Conservation (phyloP, 805 yeast genomes). For the Lipomyces spencermartinsiae region DNA sequence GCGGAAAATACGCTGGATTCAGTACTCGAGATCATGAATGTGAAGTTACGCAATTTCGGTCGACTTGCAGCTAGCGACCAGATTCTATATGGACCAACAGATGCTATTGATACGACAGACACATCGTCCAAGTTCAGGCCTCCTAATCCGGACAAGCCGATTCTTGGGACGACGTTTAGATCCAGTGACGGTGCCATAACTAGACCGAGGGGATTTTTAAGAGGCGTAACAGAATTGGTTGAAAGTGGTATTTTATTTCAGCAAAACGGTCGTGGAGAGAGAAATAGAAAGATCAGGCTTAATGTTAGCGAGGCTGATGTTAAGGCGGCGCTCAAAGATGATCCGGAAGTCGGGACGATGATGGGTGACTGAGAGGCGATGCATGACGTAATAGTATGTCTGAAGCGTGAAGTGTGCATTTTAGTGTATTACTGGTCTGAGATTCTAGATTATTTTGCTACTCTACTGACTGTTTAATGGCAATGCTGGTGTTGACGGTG, state of each 20-base stretch:
- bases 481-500: too few relatives aligned
- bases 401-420: neutral
- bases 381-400: neutral
- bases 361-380: slow-evolving; percentile 12
- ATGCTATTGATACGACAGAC: slow-evolving; percentile 53
- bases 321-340: slow-evolving; percentile 54
- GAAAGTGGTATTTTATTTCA: slow-evolving; percentile 79
- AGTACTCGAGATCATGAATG: slow-evolving; percentile 57
- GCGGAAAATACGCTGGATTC: slow-evolving; percentile 79
- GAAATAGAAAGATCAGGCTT: slow-evolving; percentile 67
- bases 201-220: slow-evolving; percentile 65
- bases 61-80: slow-evolving; percentile 19
- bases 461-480: too few relatives aligned
- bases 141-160: slow-evolving; percentile 33
- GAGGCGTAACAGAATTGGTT: slow-evolving; percentile 67
- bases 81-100: slow-evolving; percentile 23
- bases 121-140: slow-evolving; percentile 43
- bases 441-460: too few relatives aligned
- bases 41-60: slow-evolving; percentile 31
- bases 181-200: slow-evolving; percentile 49
- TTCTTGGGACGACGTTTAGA: slow-evolving; percentile 41
- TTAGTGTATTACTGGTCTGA: neutral
- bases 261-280: slow-evolving; percentile 71
- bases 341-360: slow-evolving; percentile 32
- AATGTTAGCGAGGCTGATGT: slow-evolving; percentile 76